These are phyloP conservation scores for Kregervanrija pseudodelftensis DNA, from an alignment of 805 yeast species.

Conservation along the genomic window DNA sequence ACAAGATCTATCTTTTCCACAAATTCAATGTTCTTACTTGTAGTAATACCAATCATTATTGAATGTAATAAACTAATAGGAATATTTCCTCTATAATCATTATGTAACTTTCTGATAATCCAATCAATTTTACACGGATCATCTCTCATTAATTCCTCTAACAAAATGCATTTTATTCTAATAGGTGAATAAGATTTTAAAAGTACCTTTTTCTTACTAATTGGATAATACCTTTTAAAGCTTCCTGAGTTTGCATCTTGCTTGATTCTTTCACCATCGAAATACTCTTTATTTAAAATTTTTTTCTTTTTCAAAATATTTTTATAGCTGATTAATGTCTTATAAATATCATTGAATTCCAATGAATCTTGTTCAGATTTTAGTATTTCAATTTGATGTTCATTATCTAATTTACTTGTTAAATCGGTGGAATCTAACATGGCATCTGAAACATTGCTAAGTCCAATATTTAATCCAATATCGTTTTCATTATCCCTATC, in stretches of 20 bases:
- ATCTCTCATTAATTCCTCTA: slow-evolving; percentile 10
- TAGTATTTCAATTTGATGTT: neutral
- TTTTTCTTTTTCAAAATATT: neutral
- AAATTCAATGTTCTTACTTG: slow-evolving; percentile 6
- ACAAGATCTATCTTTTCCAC: slow-evolving; percentile 14
- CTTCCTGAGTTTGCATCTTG: neutral
- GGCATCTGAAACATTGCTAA: neutral
- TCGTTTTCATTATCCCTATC: neutral
- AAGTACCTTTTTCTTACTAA: slow-evolving; percentile 9
- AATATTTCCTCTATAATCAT: slow-evolving; percentile 17
- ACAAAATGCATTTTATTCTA: slow-evolving; percentile 14
- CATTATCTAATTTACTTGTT: slow-evolving; percentile 1
- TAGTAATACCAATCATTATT: slow-evolving; percentile 18
- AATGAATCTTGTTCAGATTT: slow-evolving; percentile 4
- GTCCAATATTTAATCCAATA: neutral
- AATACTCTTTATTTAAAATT: neutral
- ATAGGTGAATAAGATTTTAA: slow-evolving; percentile 11
- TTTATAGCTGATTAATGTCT: slow-evolving; percentile 6
- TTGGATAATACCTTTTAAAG: slow-evolving; percentile 1
- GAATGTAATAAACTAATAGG: slow-evolving; percentile 21
- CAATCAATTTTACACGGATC: slow-evolving; percentile 12
- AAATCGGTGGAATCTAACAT: slow-evolving; percentile 1
- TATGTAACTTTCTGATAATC: slow-evolving; percentile 11
- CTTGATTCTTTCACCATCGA: slow-evolving; percentile 3
- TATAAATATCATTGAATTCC: slow-evolving; percentile 10